Evolutionary conservation across 306 rosid species (phyloP).

Genomic region (Lathyrus oleraceus): DNA sequence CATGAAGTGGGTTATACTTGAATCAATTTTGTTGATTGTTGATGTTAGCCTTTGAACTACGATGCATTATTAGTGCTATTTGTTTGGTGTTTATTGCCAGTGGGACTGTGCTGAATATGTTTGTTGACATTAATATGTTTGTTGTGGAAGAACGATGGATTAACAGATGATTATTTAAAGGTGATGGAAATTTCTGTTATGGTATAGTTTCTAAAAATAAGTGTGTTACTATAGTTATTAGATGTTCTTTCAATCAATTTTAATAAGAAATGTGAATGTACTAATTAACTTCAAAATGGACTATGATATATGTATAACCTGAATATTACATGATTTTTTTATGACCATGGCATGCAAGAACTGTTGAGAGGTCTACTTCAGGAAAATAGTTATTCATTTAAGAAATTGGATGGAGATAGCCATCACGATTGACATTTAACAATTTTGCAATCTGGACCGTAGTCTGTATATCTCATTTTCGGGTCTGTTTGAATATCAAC

Average conservation of each 20-base stretch:
- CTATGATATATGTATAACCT: background rate
- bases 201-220: background rate
- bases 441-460: constrained; percentile 18
- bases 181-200: background rate
- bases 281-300: background rate
- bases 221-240: background rate
- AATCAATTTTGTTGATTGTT: constrained; percentile 32
- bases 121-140: constrained; percentile 1
- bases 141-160: constrained; percentile 11
- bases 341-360: background rate
- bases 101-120: constrained; percentile 28
- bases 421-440: constrained; percentile 19
- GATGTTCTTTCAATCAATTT: background rate
- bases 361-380: constrained; percentile 20
- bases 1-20: background rate
- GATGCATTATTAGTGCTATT: constrained; percentile 21
- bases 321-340: background rate
- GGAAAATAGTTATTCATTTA: background rate
- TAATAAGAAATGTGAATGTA: background rate
- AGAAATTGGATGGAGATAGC: background rate
- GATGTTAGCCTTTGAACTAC: constrained; percentile 49
- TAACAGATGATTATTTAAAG: constrained; percentile 19
- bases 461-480: background rate
- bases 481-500: background rate
- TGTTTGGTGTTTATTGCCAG: constrained; percentile 27